Base-by-base conservation (phyloP, 352 stramenopile genomes). In the Blastocystis sp. region DNA sequence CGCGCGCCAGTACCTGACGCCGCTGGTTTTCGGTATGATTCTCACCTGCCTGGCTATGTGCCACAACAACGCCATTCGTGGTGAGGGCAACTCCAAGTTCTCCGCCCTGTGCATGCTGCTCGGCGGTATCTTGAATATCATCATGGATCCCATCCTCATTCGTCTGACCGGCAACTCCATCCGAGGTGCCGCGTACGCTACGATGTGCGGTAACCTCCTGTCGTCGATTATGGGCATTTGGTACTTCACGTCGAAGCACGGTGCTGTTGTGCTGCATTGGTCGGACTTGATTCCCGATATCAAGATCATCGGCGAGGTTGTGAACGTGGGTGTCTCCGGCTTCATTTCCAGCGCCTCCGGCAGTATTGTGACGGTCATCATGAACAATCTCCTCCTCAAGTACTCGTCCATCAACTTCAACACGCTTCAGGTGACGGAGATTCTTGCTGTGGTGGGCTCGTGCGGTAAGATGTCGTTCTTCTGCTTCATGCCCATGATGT, bases 131-230 rank as follows among this genome's bases (percentile, higher is more conserved):
- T 12, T 88, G 29, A 88, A 88, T 33, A 76, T 70, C 37, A 76
- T 70, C 35, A 62, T 88, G 63, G 77, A 88, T 88, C 77, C 77
- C 41, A 70, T 88, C 74, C 35, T 88, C 2, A 88, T 88, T 71
- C 63, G 61, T 71, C 21, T 62, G 19, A 76, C 63, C 21, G 63
- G 77, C 21, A 76, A 76, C 31, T 76, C 61, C 13, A 62, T 88
- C 39, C 33, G 37, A 21, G 77, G 77, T 55, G 77, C 77, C 19
- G 77, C 77, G 19, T 76, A 35, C 51, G 77, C 77, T 37, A 76
- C 77, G 1, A n/a, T 88, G 31, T 71, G 24, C 26, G 77, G 77
- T 71, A 88, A 88, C 39, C 3, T 9, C 16, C 12, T 70, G 12
- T 59, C 31, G 21, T 77, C 77, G 3, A 39, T 88, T 45, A 76